Evolutionary conservation across 2,329 filamentous ascomycete genomes (phyloP).

Genomic region (Apiospora phragmitis): DNA sequence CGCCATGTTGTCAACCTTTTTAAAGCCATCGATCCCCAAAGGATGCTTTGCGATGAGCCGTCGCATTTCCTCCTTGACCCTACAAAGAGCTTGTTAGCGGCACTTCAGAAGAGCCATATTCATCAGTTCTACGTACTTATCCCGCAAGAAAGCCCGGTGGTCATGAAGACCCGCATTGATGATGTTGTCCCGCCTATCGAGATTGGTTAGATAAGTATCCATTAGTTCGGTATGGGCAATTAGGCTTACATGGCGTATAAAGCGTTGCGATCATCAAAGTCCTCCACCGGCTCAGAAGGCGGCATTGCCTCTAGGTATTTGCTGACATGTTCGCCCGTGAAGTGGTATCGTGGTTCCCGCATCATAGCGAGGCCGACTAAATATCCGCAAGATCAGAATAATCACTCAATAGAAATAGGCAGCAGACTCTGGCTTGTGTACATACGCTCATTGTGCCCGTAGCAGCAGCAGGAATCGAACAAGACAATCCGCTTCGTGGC

Average conservation of each 20-base stretch:
- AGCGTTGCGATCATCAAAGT: conserved; percentile 28
- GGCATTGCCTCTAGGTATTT: neutral
- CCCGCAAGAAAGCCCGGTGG: neutral
- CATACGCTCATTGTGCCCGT: conserved; percentile 28
- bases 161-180: neutral
- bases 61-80: conserved; percentile 15
- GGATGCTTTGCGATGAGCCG: conserved; percentile 18
- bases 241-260: conserved; percentile 27
- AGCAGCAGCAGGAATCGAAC: conserved; percentile 18
- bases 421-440: neutral
- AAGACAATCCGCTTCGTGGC: neutral
- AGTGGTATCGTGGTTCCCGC: conserved; percentile 22
- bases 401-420: neutral
- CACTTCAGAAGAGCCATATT: neutral
- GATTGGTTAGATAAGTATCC: neutral
- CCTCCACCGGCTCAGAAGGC: conserved; percentile 23
- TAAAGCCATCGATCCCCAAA: conserved; percentile 10
- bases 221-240: neutral
- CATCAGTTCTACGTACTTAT: neutral
- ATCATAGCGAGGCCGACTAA: conserved; percentile 20
- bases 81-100: neutral
- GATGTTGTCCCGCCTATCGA: neutral
- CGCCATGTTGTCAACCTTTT: neutral
- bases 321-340: conserved; percentile 12
- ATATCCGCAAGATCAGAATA: conserved; percentile 18